Evolutionary conservation across 352 stramenopile genomes (phyloP).

Genomic region (Phytophthora vignae): DNA sequence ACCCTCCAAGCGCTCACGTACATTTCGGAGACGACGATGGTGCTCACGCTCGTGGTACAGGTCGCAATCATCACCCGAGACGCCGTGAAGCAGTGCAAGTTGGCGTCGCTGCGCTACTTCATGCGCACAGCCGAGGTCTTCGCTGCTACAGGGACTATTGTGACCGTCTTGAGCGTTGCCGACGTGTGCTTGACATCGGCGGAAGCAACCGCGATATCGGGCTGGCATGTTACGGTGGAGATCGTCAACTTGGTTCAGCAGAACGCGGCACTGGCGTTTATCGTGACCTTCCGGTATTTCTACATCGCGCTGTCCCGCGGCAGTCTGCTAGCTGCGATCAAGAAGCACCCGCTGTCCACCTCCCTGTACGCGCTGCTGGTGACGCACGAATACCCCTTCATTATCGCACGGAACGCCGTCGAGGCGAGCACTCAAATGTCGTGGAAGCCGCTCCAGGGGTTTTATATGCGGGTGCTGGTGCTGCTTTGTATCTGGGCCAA

Average conservation of each 20-base stretch:
- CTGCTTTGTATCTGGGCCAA: slow-evolving; percentile 30
- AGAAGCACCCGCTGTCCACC: slow-evolving; percentile 32
- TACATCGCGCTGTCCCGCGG: slow-evolving; percentile 34
- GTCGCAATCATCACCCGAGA: slow-evolving; percentile 46
- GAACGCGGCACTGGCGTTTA: slow-evolving; percentile 33
- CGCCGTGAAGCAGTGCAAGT: slow-evolving; percentile 36
- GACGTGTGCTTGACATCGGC: slow-evolving; percentile 4
- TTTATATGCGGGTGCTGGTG: slow-evolving; percentile 29
- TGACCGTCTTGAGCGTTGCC: slow-evolving; percentile 13
- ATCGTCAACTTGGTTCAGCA: slow-evolving; percentile 15
- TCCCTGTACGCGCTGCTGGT: slow-evolving; percentile 37
- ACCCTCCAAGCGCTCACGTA: slow-evolving; percentile 22
- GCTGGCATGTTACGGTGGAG: slow-evolving; percentile 1
- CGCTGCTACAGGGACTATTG: not conserved
- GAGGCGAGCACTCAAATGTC: not conserved
- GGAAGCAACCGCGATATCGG: not conserved
- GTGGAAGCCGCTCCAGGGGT: slow-evolving; percentile 18
- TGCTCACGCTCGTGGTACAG: slow-evolving; percentile 39
- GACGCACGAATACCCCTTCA: slow-evolving; percentile 42
- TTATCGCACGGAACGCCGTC: slow-evolving; percentile 6
- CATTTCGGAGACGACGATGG: slow-evolving; percentile 24
- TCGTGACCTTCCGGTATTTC: slow-evolving; percentile 42
- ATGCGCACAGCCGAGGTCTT: slow-evolving; percentile 31
- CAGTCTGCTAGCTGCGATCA: slow-evolving; percentile 16
- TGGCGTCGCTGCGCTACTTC: slow-evolving; percentile 31